Conservation (phyloP, 371 early-diverging fungal genomes). For the Conidiobolus incongruus region DNA sequence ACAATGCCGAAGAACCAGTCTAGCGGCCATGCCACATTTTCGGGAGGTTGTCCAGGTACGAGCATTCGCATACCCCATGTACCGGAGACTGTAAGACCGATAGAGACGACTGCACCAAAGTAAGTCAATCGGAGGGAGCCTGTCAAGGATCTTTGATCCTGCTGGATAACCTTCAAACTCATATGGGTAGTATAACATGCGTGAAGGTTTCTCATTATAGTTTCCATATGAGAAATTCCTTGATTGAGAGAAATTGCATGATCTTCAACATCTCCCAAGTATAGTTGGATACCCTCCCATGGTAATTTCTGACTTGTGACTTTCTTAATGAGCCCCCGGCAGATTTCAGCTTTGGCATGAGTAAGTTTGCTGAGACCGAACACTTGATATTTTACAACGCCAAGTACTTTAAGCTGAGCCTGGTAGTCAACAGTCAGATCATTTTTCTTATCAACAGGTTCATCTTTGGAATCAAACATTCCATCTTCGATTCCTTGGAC, state of each 20-base stretch:
- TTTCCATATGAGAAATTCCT: slow-evolving; percentile 73
- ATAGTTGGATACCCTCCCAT: slow-evolving; percentile 35
- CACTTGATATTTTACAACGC: no score
- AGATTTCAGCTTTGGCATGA: no score
- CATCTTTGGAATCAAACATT: no score
- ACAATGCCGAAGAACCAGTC: slow-evolving; percentile 30
- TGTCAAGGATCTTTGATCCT: slow-evolving; percentile 76
- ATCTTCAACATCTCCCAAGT: slow-evolving; percentile 87
- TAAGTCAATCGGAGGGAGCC: no score
- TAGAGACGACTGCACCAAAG: slow-evolving; percentile 76
- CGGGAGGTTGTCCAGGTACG: slow-evolving; percentile 48
- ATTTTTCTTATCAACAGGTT: no score
- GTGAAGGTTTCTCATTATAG: slow-evolving; percentile 71
- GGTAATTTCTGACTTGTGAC: no score
- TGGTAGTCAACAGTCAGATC: no score
- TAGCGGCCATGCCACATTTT: slow-evolving; percentile 18
- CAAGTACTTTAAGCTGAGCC: no score
- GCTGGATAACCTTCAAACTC: slow-evolving; percentile 76
- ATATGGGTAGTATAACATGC: slow-evolving; percentile 91
- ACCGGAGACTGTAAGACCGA: slow-evolving; percentile 75
- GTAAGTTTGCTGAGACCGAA: no score
- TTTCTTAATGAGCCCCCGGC: no score
- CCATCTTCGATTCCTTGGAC: no score
- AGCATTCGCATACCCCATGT: slow-evolving; percentile 60
- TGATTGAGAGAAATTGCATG: slow-evolving; percentile 91